Conservation (phyloP, 1,284 basidiomycete species). For the Pholiota adiposa region DNA sequence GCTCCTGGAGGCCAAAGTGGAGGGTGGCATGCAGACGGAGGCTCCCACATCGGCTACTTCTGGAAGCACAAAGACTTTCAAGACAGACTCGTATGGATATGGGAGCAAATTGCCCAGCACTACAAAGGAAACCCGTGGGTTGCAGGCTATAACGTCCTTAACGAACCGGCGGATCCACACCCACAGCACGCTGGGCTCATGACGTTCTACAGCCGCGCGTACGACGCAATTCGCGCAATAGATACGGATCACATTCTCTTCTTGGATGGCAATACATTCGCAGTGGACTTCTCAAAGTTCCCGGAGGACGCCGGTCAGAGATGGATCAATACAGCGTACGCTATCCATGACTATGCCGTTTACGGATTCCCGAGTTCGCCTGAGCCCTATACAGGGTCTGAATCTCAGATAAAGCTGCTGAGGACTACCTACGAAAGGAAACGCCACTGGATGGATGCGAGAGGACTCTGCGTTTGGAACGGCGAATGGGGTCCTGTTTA, state of each 20-base stretch:
- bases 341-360: conserved; percentile 75
- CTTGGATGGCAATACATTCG: conserved; percentile 76
- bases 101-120: conserved; percentile 67
- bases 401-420: conserved; percentile 57
- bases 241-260: conserved; percentile 70
- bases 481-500: conserved; percentile 77
- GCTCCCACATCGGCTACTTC: conserved; percentile 46
- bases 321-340: conserved; percentile 71
- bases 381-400: conserved; percentile 56
- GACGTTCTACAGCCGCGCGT: conserved; percentile 64
- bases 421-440: conserved; percentile 66
- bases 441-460: conserved; percentile 68
- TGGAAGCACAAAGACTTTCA: conserved; percentile 82
- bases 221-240: conserved; percentile 66
- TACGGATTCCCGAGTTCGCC: conserved; percentile 74
- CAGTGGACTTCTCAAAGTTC: conserved; percentile 75
- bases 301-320: conserved; percentile 53
- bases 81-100: conserved; percentile 70
- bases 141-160: conserved; percentile 75
- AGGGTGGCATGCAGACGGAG: conserved; percentile 44
- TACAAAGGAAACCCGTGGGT: conserved; percentile 74
- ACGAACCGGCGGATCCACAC: conserved; percentile 73
- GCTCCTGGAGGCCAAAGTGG: conserved; percentile 58
- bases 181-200: conserved; percentile 51
- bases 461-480: conserved; percentile 74